Base-by-base conservation (phyloP, 257 asterid genomes). In the Ocimum tenuiflorum region DNA sequence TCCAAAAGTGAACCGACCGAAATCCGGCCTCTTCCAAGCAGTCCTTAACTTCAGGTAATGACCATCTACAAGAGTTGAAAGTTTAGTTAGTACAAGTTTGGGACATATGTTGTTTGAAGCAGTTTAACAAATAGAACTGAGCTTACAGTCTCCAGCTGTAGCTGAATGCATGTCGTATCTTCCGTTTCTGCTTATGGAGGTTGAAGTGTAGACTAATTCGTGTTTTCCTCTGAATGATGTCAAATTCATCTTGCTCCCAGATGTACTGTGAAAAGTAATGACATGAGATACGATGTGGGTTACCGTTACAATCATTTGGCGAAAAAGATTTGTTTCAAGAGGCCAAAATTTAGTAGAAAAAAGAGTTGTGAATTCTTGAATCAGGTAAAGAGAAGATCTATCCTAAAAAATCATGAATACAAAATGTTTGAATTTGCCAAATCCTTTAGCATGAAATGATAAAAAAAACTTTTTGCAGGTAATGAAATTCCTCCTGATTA, bases 81-180 rank as follows among this genome's bases (percentile, higher is more conserved):
- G n/a, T 49, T 12, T 24, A 24, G 52, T 36, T 46, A 47, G 6
- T 39, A 24, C 36, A 23, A 31, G 36, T 31, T n/a, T 31, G 6
- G 36, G 6, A 14, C 19, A 15, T 27, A 23, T 31, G 7, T 3
- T 12, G 2, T 41, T 18, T 47, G 23, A 59, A 74, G 73, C 20
- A 35, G 31, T 24, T 31, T 23, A 52, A 33, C 38, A 14, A 35
- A 31, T 14, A 33, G 35, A 49, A 53, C 19, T 22, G 47, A 24
- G 78, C 95, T 92, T 89, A 92, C 99, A 94, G 88, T 82, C 97
- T 88, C 99, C 99, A 94, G 84, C 97, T 94, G 79, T 90, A 90
- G 76, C 96, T 86, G 82, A 94, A 94, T 13, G 97, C 97, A 69
- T 90, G 89, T 35, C 88, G 88, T 65, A 94, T 73, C 89, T 94